These are phyloP conservation scores for Gymnopilus dilepis DNA, from an alignment of 768 basidiomycete genomes.

Conservation along the genomic window DNA sequence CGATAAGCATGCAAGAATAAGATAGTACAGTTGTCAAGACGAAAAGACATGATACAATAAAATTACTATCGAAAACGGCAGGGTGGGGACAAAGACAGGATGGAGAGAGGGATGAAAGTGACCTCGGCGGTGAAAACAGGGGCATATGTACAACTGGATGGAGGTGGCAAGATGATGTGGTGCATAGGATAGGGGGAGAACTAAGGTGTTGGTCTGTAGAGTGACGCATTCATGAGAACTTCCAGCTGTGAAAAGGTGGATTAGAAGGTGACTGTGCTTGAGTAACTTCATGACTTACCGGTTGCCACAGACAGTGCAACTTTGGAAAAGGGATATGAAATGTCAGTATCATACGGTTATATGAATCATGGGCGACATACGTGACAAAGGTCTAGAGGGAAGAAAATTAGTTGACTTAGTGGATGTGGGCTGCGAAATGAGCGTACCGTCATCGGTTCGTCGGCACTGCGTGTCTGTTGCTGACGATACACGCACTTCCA, in stretches of 20 bases:
- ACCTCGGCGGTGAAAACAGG: neutral
- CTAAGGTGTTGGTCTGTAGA: neutral
- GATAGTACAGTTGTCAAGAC: neutral
- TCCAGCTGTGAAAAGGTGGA: conserved; percentile 8
- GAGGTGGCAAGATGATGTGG: neutral
- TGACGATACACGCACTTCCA: conserved; percentile 92
- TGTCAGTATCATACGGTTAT: neutral
- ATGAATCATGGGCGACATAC: conserved; percentile 8
- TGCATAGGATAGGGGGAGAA: neutral
- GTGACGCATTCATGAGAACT: conserved; percentile 9
- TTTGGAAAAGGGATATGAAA: neutral
- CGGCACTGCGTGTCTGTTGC: conserved; percentile 96
- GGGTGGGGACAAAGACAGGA: neutral
- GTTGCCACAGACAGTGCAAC: conserved; percentile 22
- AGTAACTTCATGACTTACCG: neutral
- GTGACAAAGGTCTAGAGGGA: conserved; percentile 25
- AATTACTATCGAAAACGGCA: conserved; percentile 2
- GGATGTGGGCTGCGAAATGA: neutral
- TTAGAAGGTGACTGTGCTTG: neutral
- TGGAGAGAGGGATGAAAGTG: neutral
- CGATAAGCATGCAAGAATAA: neutral
- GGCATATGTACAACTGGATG: no score
- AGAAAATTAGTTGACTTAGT: neutral
- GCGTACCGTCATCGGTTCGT: conserved; percentile 92
- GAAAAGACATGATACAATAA: conserved; percentile 4